Conservation (phyloP, 2,329 filamentous ascomycete species). For the Hymenoscyphus occultus region DNA sequence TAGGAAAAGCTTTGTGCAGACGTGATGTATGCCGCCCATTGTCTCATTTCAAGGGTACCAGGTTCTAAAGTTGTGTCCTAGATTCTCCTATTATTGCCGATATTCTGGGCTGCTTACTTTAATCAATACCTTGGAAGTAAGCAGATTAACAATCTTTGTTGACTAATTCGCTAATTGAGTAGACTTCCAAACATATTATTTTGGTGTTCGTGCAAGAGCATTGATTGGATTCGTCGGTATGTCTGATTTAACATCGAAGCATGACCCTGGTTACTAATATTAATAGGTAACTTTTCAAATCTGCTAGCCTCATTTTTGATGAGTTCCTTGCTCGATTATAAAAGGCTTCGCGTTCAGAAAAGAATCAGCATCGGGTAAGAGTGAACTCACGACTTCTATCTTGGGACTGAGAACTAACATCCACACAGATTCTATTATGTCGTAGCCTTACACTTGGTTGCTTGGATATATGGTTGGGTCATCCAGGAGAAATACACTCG, state of each 20-base stretch:
- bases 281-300: constrained; percentile 36
- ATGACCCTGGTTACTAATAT: background rate
- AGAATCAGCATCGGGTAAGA: constrained; percentile 31
- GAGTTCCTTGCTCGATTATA: constrained; percentile 45
- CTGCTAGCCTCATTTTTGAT: constrained; percentile 46
- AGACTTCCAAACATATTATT: constrained; percentile 43
- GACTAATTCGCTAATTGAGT: background rate
- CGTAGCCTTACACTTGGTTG: constrained; percentile 53
- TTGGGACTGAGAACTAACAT: background rate
- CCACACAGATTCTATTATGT: constrained; percentile 46
- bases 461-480: constrained; percentile 53
- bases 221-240: constrained; percentile 44
- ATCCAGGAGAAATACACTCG: constrained; percentile 52
- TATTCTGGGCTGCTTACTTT: constrained; percentile 39
- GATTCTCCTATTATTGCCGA: constrained; percentile 38
- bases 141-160: constrained; percentile 15
- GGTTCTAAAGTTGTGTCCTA: constrained; percentile 14
- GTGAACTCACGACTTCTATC: background rate
- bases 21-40: constrained; percentile 24
- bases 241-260: background rate
- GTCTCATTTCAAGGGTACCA: too few species aligned
- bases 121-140: constrained; percentile 42
- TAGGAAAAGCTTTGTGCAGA: constrained; percentile 39
- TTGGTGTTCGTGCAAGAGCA: constrained; percentile 41
- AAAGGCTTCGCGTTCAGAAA: constrained; percentile 38